Base-by-base conservation (phyloP, 345 rosid species). In the Citrus inodora region DNA sequence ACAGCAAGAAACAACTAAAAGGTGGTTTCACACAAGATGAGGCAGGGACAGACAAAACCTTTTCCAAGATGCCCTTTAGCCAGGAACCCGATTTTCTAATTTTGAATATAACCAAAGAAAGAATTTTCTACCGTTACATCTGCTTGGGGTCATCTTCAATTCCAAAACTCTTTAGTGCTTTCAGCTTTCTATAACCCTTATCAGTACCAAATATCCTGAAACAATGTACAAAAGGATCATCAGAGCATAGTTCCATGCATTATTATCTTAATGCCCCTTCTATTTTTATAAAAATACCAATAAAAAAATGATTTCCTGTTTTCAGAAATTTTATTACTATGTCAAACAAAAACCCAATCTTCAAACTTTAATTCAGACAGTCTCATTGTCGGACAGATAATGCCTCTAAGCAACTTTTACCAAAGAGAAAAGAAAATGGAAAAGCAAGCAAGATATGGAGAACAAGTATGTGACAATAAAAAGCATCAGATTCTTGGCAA, bases 121-220 rank as follows among this genome's bases (percentile, higher is more conserved):
- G 80, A 75, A 79, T 76, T 21, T 70, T 60, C 72, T 30, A 56
- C 53, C 33, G 25, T 82, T 74, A 85, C 76, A 72, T 83, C 85
- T 82, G 84, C 83, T 84, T 86, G 28, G 67, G n/a, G 58, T 59
- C 82, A 62, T 71, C 85, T 77, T 88, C 87, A 25, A 51, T 78
- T 53, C 80, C 88, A 7, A n/a, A 22, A 24, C 70, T 79, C 92
- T 89, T 92, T 81, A 92, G 77, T 3, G 90, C 91, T 87, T 92
- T 90, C 87, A 92, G 80, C 86, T 90, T 96, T 83, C 95, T 91
- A 85, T 90, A 96, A 80, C 99, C 97, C 81, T 87, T 91, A 79
- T 96, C 99, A 0, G 98, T 96, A 33, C 98, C 98, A 67, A 94
- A 96, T 83, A 96, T 80, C 99, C 99, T 96, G 90, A 65, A 63